Percentiles rank a stretch among this genome's conserved stretches.
Conservation (phyloP, 129 eudicot genomes). For the Helichrysum umbraculigerum region DNA sequence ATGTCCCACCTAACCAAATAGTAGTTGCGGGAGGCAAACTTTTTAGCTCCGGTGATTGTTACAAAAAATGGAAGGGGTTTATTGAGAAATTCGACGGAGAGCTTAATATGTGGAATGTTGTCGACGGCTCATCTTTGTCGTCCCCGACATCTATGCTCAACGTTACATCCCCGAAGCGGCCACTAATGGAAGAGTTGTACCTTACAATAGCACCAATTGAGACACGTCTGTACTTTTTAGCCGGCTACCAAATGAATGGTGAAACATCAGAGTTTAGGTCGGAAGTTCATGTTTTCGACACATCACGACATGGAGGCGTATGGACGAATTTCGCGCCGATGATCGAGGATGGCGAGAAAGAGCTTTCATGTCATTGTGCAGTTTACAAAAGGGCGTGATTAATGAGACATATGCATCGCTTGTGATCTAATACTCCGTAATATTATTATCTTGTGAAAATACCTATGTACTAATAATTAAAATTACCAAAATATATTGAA, state of each 20-base stretch:
- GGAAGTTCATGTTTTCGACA: slow-evolving; percentile 61
- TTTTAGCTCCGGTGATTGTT: slow-evolving; percentile 64
- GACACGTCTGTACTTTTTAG: slow-evolving; percentile 47
- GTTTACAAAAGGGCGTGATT: slow-evolving; percentile 26
- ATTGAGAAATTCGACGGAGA: slow-evolving; percentile 55
- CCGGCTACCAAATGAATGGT: slow-evolving; percentile 49
- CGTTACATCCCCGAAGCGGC: slow-evolving; percentile 26
- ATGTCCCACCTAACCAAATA: slow-evolving; percentile 69
- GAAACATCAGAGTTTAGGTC: slow-evolving; percentile 38
- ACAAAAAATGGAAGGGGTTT: slow-evolving; percentile 63
- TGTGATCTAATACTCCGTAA: not conserved
- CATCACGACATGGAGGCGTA: slow-evolving; percentile 33
- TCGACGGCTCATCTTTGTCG: slow-evolving; percentile 45
- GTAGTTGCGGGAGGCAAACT: slow-evolving; percentile 46
- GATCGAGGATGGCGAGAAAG: slow-evolving; percentile 51
- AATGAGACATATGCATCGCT: slow-evolving; percentile 1
- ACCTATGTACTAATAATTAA: not conserved
- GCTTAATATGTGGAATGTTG: slow-evolving; percentile 56
- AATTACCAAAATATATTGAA: not conserved
- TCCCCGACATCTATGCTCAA: slow-evolving; percentile 45
- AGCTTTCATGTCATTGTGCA: slow-evolving; percentile 50
- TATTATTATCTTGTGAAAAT: not conserved
- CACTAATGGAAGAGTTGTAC: slow-evolving; percentile 41
- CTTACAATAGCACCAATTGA: slow-evolving; percentile 73
- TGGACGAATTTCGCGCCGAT: slow-evolving; percentile 58